Conservation (phyloP, 176 grass and related monocot species). For the Oryza meyeriana region DNA sequence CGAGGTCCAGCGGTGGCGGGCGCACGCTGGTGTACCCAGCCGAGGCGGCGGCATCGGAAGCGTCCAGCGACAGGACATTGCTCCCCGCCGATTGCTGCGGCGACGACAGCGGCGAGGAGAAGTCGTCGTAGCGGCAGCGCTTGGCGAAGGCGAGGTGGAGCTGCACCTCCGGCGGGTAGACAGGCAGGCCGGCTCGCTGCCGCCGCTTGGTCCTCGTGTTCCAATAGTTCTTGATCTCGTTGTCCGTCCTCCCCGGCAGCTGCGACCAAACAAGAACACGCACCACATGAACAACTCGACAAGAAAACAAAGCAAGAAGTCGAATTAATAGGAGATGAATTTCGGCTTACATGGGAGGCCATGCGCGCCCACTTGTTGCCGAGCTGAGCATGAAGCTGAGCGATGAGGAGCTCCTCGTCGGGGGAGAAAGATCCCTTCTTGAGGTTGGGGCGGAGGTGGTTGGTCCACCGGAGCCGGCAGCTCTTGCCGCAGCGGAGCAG, state of each 20-base stretch:
- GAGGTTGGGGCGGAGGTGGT: slow-evolving; percentile 83
- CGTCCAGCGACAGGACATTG: background rate
- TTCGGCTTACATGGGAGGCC: slow-evolving; percentile 45
- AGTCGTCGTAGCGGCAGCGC: slow-evolving; percentile 36
- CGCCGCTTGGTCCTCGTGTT: slow-evolving; percentile 77
- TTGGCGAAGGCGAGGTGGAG: slow-evolving; percentile 42
- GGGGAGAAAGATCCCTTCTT: slow-evolving; percentile 76
- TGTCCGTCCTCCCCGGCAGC: slow-evolving; percentile 91
- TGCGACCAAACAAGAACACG: background rate
- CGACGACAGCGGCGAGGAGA: background rate
- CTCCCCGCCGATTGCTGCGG: background rate
- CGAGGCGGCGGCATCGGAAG: background rate
- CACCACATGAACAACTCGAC: background rate
- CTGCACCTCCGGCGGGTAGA: slow-evolving; percentile 68
- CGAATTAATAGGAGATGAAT: background rate
- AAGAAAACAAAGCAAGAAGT: background rate
- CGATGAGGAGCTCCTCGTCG: slow-evolving; percentile 64
- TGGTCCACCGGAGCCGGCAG: slow-evolving; percentile 82
- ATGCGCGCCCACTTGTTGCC: slow-evolving; percentile 85
- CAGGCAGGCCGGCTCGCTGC: slow-evolving; percentile 49
- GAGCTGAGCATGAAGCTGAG: slow-evolving; percentile 57
- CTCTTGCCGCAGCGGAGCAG: slow-evolving; percentile 80
- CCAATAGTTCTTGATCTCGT: slow-evolving; percentile 99
- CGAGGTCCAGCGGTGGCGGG: slow-evolving; percentile 48
- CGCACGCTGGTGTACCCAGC: slow-evolving; percentile 29